Percentiles rank a stretch among this genome's conserved stretches.
Evolutionary conservation across 1,284 basidiomycete genomes (phyloP).

Genomic region (Phenoliferia sp.): DNA sequence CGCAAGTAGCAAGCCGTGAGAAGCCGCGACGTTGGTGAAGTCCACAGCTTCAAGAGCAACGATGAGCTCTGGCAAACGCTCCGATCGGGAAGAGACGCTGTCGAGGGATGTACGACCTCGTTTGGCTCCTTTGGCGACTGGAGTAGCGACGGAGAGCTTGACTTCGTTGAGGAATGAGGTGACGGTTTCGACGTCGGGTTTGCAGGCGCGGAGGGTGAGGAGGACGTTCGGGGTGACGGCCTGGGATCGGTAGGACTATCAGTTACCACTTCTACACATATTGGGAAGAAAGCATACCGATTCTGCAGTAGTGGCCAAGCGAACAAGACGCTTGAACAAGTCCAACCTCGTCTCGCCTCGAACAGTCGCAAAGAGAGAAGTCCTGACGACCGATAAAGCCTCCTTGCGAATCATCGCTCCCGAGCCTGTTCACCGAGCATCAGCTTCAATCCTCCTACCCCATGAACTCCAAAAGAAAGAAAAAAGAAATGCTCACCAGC

Average conservation of each 20-base stretch:
- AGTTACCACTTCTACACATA: not conserved
- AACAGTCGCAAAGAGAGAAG: slow-evolving; percentile 15
- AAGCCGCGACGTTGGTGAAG: slow-evolving; percentile 12
- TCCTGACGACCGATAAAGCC: slow-evolving; percentile 10
- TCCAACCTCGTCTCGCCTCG: slow-evolving; percentile 21
- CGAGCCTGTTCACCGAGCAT: not conserved
- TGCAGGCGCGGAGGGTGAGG: slow-evolving; percentile 13
- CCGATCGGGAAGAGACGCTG: slow-evolving; percentile 7
- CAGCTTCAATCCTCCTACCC: not conserved
- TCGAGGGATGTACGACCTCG: slow-evolving; percentile 24
- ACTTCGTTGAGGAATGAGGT: slow-evolving; percentile 24
- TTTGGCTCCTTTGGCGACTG: slow-evolving; percentile 24
- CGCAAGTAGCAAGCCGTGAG: slow-evolving; percentile 22
- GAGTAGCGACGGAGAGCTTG: slow-evolving; percentile 11
- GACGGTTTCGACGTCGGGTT: slow-evolving; percentile 25
- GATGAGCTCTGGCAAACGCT: slow-evolving; percentile 30
- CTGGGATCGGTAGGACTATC: not conserved
- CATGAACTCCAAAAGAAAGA: not conserved
- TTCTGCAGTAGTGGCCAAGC: slow-evolving; percentile 13
- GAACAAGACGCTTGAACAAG: slow-evolving; percentile 25
- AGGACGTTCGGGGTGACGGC: slow-evolving; percentile 22
- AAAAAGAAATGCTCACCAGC: not conserved
- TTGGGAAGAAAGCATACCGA: not conserved
- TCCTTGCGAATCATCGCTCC: slow-evolving; percentile 18
- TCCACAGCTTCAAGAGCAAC: slow-evolving; percentile 30